Conservation (phyloP, 2,329 filamentous ascomycete species). For the Zymoseptoria passerinii region DNA sequence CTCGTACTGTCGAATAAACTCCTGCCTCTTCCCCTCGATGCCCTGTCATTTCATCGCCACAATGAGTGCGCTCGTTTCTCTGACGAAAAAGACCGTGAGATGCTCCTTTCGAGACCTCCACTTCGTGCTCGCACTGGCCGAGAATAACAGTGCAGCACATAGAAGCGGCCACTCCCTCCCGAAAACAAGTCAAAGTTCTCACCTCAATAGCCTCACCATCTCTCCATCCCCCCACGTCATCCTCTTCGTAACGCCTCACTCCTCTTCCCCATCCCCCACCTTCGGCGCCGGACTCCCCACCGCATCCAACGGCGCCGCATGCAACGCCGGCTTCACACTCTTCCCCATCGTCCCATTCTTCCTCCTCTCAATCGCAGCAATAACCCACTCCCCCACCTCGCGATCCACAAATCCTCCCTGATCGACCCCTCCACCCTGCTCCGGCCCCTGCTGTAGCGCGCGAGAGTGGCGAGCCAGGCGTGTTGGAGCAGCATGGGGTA, state of each 20-base stretch:
- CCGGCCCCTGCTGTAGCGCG: too few relatives aligned
- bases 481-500: conserved; percentile 86
- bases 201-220: too few relatives aligned
- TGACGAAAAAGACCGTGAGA: too few relatives aligned
- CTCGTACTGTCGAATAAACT: neutral
- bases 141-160: too few relatives aligned
- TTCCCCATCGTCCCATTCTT: conserved; percentile 49
- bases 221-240: neutral
- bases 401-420: conserved; percentile 47
- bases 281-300: conserved; percentile 8
- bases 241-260: neutral
- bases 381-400: conserved; percentile 84
- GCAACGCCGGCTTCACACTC: conserved; percentile 67
- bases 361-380: conserved; percentile 58
- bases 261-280: neutral
- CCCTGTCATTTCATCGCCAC: neutral
- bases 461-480: conserved; percentile 71
- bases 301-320: conserved; percentile 74
- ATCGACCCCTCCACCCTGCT: conserved; percentile 28
- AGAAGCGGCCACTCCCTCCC: too few relatives aligned
- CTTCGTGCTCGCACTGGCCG: too few relatives aligned
- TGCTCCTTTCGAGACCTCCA: too few relatives aligned
- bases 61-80: too few relatives aligned
- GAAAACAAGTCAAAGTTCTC: too few relatives aligned
- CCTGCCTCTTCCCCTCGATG: neutral